phyloP scores from a whole-genome alignment of 2,329 filamentous ascomycete genomes.

The Thielaviopsis cerberus region DNA sequence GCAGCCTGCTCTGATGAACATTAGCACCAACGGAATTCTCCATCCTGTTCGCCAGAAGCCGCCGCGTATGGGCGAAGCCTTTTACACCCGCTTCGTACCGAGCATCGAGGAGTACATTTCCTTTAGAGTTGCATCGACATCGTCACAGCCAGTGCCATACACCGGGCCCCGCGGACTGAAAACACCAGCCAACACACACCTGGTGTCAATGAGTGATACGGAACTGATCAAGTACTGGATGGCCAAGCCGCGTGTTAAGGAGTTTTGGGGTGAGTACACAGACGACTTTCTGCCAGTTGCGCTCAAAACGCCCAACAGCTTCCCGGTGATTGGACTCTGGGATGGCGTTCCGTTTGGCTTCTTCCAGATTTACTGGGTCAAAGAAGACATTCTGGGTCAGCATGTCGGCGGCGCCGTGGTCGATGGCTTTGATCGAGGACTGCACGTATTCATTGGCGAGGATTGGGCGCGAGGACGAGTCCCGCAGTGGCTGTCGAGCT shows the following conservation, averaged over 20 bases:
- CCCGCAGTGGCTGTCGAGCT: slow-evolving; percentile 59
- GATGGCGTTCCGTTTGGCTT: slow-evolving; percentile 91
- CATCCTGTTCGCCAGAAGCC: slow-evolving; percentile 81
- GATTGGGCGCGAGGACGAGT: slow-evolving; percentile 79
- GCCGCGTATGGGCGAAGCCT: slow-evolving; percentile 72
- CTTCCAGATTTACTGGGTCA: slow-evolving; percentile 97
- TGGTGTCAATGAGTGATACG: slow-evolving; percentile 31
- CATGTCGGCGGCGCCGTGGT: slow-evolving; percentile 42
- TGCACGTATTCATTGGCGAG: slow-evolving; percentile 81
- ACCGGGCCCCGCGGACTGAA: slow-evolving; percentile 34
- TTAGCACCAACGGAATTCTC: slow-evolving; percentile 55
- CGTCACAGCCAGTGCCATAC: slow-evolving; percentile 43
- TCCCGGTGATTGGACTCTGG: slow-evolving; percentile 85
- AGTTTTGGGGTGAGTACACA: slow-evolving; percentile 63
- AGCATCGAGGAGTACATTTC: slow-evolving; percentile 70
- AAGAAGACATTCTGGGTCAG: slow-evolving; percentile 64
- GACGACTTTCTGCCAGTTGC: slow-evolving; percentile 47
- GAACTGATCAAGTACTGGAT: slow-evolving; percentile 68
- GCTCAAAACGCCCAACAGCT: slow-evolving; percentile 53
- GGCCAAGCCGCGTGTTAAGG: slow-evolving; percentile 61
- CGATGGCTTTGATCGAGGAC: slow-evolving; percentile 67
- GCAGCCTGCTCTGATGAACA: slow-evolving; percentile 64
- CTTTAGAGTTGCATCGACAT: slow-evolving; percentile 65
- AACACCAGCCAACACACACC: slow-evolving; percentile 21
- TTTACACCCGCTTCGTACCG: slow-evolving; percentile 76